Conservation (phyloP, 1,284 basidiomycete genomes). For the Pisolithus thermaeus region DNA sequence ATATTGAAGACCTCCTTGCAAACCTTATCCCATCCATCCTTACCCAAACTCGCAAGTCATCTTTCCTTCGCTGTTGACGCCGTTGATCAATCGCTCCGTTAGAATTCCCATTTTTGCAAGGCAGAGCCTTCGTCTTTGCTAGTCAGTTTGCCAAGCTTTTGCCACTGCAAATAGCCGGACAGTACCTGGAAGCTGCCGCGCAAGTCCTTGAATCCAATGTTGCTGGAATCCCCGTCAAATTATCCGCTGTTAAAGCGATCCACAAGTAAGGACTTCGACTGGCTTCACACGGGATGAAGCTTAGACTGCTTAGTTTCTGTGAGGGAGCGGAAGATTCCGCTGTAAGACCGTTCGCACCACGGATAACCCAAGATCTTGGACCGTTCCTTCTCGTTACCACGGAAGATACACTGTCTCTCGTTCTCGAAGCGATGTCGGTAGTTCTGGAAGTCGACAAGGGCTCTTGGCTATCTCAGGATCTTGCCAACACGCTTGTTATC, state of each 20-base stretch:
- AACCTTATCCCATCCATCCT: conserved; percentile 79
- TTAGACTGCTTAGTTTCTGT: conserved; percentile 51
- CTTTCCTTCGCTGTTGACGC: neutral
- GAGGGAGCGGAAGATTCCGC: conserved; percentile 50
- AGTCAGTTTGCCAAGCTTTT: conserved; percentile 81
- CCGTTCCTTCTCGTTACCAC: conserved; percentile 78
- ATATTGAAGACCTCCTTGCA: conserved; percentile 72
- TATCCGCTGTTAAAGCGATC: conserved; percentile 89
- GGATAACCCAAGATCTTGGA: conserved; percentile 79
- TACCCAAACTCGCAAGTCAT: conserved; percentile 48
- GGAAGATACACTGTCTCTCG: conserved; percentile 86
- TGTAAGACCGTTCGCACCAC: conserved; percentile 60
- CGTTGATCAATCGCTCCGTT: conserved; percentile 1
- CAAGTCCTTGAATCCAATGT: conserved; percentile 73
- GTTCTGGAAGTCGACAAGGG: conserved; percentile 72
- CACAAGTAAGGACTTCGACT: conserved; percentile 60
- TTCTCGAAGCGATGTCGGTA: conserved; percentile 81
- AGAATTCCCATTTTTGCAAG: conserved; percentile 90
- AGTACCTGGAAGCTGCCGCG: conserved; percentile 85
- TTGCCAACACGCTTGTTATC: conserved; percentile 58
- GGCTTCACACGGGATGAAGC: neutral
- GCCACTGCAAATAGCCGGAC: conserved; percentile 64
- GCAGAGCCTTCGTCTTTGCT: conserved; percentile 91
- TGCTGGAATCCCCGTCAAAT: conserved; percentile 80
- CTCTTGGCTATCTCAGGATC: conserved; percentile 60